Base-by-base conservation (phyloP, 176 grass and related monocot species). In the Carex pumila region DNA sequence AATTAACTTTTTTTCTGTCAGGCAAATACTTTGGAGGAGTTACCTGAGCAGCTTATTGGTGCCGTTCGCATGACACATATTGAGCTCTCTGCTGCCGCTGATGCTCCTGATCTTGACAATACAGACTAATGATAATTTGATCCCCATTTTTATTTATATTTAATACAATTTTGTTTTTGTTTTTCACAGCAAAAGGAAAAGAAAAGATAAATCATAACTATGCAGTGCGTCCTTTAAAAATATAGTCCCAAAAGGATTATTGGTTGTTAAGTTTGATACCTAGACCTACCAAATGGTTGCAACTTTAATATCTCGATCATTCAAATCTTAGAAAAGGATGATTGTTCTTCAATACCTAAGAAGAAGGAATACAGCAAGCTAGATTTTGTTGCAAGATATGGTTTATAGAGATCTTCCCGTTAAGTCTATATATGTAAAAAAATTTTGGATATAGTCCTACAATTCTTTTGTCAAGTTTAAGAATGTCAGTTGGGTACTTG, bases 21-120 rank as follows among this genome's bases (percentile, higher is more conserved):
- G 95, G 95, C 92, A 81, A 91, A 93, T 73, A 94, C 91, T 12
- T 83, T 67, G 2, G 95, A 94, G 19, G 95, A 98, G 79, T 91
- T 98, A 39, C 95, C 95, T 0, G 95, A 98, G 83, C 87, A 92
- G 84, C 90, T 98, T 52, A 60, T 98, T 14, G 92, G 95, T 19
- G 92, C 95, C 15, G 88, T 92, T 17, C 86, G 95, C 52, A 62
- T 98, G 64, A 86, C 92, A 12, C 83, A 93, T 80, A 90, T 98
- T 21, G 91, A 98, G 82, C 91, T 90, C 63, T 91, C 87, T n/a
- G 74, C 91, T 29, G 95, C 95, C 6, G 79, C 80, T 14, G 66
- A 87, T 47, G 50, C 30, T 79, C 85, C 86, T 25, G 81, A 82
- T 34, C 84, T 94, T 58, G 87, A 92, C 6, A 79, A 85, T 18